phyloP scores from a whole-genome alignment of 352 stramenopile species.

The Globisporangium apiculatum region DNA sequence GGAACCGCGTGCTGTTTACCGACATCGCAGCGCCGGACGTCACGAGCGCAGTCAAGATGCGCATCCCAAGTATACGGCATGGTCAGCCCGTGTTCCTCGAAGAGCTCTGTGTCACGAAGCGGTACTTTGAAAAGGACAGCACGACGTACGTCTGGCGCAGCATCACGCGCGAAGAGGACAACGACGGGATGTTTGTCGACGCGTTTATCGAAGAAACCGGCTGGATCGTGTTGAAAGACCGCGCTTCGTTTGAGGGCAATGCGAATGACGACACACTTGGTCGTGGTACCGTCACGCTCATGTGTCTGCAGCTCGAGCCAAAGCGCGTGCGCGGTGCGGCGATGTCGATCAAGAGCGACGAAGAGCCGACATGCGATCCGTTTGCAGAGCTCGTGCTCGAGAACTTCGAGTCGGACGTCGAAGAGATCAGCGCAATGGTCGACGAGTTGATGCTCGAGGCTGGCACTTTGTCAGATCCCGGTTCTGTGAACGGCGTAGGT shows the following conservation, averaged over 20 bases:
- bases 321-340: background rate
- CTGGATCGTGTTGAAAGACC: constrained; percentile 36
- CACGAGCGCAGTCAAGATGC: constrained; percentile 37
- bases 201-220: constrained; percentile 62
- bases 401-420: background rate
- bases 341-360: too few species aligned
- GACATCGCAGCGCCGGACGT: constrained; percentile 16
- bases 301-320: constrained; percentile 8
- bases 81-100: constrained; percentile 21
- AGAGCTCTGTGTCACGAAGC: constrained; percentile 18
- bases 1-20: constrained; percentile 23
- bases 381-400: background rate
- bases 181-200: constrained; percentile 21
- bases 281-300: constrained; percentile 8
- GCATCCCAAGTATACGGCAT: constrained; percentile 22
- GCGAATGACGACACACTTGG: too few species aligned
- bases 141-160: constrained; percentile 53
- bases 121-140: constrained; percentile 34
- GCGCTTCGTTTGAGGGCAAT: background rate
- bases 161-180: constrained; percentile 17
- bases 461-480: too few species aligned
- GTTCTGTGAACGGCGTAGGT: too few species aligned
- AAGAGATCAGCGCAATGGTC: background rate
- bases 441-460: background rate
- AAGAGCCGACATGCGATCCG: background rate